Evolutionary conservation across 257 asterid species (phyloP).

Genomic region (Oldenlandia corymbosa): DNA sequence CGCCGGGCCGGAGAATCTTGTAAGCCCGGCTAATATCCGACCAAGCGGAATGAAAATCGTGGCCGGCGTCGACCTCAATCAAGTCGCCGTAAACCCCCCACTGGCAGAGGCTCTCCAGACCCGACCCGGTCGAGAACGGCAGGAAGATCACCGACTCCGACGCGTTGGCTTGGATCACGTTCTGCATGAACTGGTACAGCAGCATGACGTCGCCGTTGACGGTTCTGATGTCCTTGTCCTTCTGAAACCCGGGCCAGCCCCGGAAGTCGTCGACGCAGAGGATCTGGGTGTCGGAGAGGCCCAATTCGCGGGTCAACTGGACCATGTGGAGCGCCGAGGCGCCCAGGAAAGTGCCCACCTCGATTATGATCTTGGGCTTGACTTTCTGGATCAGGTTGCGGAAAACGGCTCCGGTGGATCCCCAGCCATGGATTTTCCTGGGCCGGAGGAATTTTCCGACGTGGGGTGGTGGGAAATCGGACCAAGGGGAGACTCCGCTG

Average conservation of each 20-base stretch:
- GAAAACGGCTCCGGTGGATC: conserved; percentile 52
- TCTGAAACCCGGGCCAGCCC: conserved; percentile 69
- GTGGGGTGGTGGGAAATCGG: conserved; percentile 47
- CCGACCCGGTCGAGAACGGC: conserved; percentile 59
- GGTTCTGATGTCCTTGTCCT: conserved; percentile 39
- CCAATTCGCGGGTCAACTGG: conserved; percentile 29
- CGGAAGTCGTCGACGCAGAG: conserved; percentile 69
- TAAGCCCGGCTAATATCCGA: conserved; percentile 50
- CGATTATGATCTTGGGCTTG: conserved; percentile 47
- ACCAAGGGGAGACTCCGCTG: conserved; percentile 53
- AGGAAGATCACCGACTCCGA: conserved; percentile 23
- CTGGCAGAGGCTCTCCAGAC: conserved; percentile 49
- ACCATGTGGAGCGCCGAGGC: conserved; percentile 70
- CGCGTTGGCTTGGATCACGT: conserved; percentile 39
- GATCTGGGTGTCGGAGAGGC: conserved; percentile 35
- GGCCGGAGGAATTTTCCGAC: conserved; percentile 22
- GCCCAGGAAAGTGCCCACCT: conserved; percentile 61
- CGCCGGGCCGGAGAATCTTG: conserved; percentile 47
- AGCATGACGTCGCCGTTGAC: conserved; percentile 53
- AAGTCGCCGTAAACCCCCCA: conserved; percentile 67
- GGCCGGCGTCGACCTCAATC: conserved; percentile 64
- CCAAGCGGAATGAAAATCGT: conserved; percentile 76
- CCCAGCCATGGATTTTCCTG: conserved; percentile 53
- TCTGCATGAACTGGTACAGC: conserved; percentile 65
- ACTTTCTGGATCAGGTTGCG: conserved; percentile 42